A percentile compares a stretch with the other conserved stretches of the same genome.
Conservation (phyloP, 2,329 filamentous ascomycete genomes). For the Xylariaceae sp. region DNA sequence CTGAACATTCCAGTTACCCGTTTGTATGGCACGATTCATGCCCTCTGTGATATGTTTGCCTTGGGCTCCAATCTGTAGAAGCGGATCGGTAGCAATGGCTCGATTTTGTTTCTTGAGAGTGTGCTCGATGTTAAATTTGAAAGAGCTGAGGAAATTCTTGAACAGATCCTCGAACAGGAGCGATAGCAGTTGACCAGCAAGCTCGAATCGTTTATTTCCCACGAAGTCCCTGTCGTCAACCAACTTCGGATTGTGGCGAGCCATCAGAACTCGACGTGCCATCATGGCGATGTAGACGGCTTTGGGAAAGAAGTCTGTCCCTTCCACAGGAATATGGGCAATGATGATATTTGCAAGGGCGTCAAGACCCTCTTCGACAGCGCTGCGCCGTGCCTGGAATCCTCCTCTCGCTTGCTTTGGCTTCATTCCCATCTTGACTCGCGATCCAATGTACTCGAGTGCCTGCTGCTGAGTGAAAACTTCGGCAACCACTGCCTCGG, state of each 20-base stretch:
- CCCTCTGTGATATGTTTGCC: constrained; percentile 86
- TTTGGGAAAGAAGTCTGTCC: constrained; percentile 94
- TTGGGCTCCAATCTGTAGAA: constrained; percentile 78
- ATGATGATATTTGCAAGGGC: constrained; percentile 90
- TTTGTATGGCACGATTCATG: constrained; percentile 94
- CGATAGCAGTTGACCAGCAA: constrained; percentile 91
- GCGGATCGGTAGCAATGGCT: constrained; percentile 83
- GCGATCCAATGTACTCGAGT: constrained; percentile 82
- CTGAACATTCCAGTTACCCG: constrained; percentile 96
- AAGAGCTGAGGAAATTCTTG: constrained; percentile 86
- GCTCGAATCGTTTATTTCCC: constrained; percentile 91
- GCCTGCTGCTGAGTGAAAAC: constrained; percentile 95
- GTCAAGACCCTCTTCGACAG: constrained; percentile 88
- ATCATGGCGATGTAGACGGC: constrained; percentile 95
- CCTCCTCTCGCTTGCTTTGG: constrained; percentile 50
- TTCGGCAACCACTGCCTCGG: constrained; percentile 79
- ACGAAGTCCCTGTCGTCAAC: constrained; percentile 98
- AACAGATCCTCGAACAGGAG: constrained; percentile 96
- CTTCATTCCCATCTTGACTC: constrained; percentile 82
- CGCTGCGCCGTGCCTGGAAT: constrained; percentile 64
- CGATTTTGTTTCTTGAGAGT: constrained; percentile 91
- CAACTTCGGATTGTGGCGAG: constrained; percentile 80
- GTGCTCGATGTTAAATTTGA: constrained; percentile 94
- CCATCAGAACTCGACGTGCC: constrained; percentile 94
- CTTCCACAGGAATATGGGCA: constrained; percentile 87